Percentiles rank a stretch among this genome's conserved stretches.
phyloP scores from a whole-genome alignment of 768 basidiomycete genomes.

The Naganishia vishniacii region DNA sequence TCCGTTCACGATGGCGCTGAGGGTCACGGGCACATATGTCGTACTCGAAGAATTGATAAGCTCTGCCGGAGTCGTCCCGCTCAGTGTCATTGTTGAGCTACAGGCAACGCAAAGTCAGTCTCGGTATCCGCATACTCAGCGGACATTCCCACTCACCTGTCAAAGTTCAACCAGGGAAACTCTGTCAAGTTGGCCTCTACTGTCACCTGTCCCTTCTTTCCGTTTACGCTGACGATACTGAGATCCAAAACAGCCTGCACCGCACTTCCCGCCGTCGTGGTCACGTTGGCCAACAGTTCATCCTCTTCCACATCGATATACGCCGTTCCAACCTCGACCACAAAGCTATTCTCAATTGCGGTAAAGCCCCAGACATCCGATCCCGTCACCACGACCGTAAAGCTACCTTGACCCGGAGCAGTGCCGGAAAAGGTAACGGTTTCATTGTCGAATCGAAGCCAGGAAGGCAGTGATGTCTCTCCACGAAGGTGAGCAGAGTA shows the following conservation, averaged over 20 bases:
- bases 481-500: slow-evolving; percentile 65
- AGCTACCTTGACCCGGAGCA: slow-evolving; percentile 55
- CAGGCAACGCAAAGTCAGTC: not conserved
- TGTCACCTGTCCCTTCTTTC: slow-evolving; percentile 58
- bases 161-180: slow-evolving; percentile 55
- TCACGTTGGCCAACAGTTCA: slow-evolving; percentile 52
- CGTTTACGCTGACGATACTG: slow-evolving; percentile 57
- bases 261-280: slow-evolving; percentile 61
- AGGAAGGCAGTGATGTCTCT: slow-evolving; percentile 65
- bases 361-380: slow-evolving; percentile 75
- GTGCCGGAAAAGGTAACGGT: slow-evolving; percentile 77
- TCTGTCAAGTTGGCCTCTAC: slow-evolving; percentile 60
- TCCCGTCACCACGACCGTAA: slow-evolving; percentile 59
- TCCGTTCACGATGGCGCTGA: slow-evolving; percentile 62
- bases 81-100: slow-evolving; percentile 49
- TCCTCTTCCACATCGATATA: slow-evolving; percentile 33
- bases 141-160: slow-evolving; percentile 49
- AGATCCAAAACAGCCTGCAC: slow-evolving; percentile 53
- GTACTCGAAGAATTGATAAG: slow-evolving; percentile 40
- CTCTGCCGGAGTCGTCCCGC: slow-evolving; percentile 59
- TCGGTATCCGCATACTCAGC: not conserved
- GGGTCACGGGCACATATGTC: slow-evolving; percentile 55
- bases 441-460: slow-evolving; percentile 66
- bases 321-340: slow-evolving; percentile 52
- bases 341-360: slow-evolving; percentile 59